These are phyloP conservation scores for Penicillium longicatenatum DNA, from an alignment of 495 filamentous ascomycete species.

Conservation along the genomic window DNA sequence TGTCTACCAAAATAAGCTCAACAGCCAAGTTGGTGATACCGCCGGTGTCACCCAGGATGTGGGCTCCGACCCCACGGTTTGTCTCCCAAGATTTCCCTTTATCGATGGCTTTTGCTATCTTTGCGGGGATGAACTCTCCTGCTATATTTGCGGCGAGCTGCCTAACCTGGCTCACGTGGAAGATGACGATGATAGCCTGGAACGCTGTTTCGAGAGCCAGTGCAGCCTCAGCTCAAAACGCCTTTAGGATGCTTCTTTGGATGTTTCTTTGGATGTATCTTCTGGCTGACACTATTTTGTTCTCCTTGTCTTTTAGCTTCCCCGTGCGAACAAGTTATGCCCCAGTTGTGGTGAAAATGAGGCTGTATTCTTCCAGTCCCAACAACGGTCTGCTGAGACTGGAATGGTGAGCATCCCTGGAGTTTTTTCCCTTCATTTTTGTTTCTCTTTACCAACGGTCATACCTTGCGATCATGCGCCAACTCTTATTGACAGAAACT, in stretches of 20 bases:
- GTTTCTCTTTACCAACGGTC: neutral
- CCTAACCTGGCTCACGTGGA: conserved; percentile 18
- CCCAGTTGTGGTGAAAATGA: conserved; percentile 81
- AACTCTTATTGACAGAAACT: conserved; percentile 67
- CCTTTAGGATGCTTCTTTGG: conserved; percentile 14
- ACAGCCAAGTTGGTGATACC: conserved; percentile 87
- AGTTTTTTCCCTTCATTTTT: neutral
- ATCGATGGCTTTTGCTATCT: conserved; percentile 50
- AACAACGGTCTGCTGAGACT: conserved; percentile 92
- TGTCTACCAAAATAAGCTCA: conserved; percentile 89
- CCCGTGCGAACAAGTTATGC: conserved; percentile 78
- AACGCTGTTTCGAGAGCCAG: neutral
- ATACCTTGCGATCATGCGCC: neutral
- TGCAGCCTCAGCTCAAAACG: neutral
- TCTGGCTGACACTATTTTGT: conserved; percentile 48
- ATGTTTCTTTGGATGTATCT: neutral
- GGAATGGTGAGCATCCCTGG: conserved; percentile 77
- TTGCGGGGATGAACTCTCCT: conserved; percentile 55
- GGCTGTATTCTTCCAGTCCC: conserved; percentile 97
- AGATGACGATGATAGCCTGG: conserved; percentile 6
- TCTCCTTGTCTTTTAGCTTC: conserved; percentile 63
- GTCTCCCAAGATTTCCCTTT: conserved; percentile 46
- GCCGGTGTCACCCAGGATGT: conserved; percentile 98
- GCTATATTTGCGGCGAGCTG: conserved; percentile 44
- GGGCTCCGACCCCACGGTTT: conserved; percentile 93